Base-by-base conservation (phyloP, 768 basidiomycete species). In the Mycena chlorophos region DNA sequence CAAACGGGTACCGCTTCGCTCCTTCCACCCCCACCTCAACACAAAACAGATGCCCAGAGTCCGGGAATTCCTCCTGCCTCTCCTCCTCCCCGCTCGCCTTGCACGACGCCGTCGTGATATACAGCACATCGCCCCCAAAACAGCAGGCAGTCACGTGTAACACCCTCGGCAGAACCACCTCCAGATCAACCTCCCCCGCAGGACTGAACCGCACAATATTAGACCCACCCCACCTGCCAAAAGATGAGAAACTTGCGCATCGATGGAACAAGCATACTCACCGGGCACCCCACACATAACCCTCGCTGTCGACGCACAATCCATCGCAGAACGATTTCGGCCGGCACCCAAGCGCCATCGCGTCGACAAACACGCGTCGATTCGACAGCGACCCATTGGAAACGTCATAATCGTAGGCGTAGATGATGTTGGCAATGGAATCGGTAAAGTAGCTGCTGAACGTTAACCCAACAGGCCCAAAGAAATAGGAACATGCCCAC, bases 121-220 rank as follows among this genome's bases (percentile, higher is more conserved):
- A 88, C 38, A 88, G 66, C 60, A 84, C 79, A 65, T 87, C 86
- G 39, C 85, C 86, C 69, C 86, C 87, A 65, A 88, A 88, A 63
- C 82, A 84, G 58, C 86, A 87, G 12, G 85, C 77, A 4, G 87
- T 88, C 31, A 88, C 74, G 51, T 85, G 82, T 55, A 83, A 69
- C 4, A 75, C 87, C n/a, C 76, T 81, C 22, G 86, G 85, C 60
- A 88, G 83, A 17, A 72, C 46, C 34, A 88, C 73, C 62, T 84
- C 79, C 10, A 82, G 66, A 63, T 86, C 83, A 19, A 85, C 71
- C 23, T 65, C 63, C 3, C 87, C 87, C n/a, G 79, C 73, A 26
- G 68, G 68, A 25, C 75, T 75, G 61, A 83, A 86, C 48, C 86
- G 75, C 42, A 83, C 70, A 51, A 88, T 75, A 54, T 75, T 73